Evolutionary conservation across 2,329 filamentous ascomycete species (phyloP).

Genomic region (Fusarium brachygibbosum): DNA sequence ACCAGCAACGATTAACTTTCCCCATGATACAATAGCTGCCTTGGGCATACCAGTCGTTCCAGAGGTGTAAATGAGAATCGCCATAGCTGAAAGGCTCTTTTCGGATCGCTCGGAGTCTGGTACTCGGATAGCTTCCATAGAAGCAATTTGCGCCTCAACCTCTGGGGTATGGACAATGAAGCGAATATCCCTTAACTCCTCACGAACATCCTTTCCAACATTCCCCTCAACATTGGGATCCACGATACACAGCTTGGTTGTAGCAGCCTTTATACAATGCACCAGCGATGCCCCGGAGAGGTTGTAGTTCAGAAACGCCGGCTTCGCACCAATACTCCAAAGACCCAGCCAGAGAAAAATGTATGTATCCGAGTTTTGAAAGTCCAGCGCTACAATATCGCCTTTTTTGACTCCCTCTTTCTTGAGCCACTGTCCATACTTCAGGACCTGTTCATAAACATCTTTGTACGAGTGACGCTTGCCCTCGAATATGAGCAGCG

Average conservation of each 20-base stretch:
- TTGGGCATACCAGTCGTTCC: conserved; percentile 90
- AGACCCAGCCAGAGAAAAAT: conserved; percentile 81
- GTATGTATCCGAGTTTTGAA: conserved; percentile 84
- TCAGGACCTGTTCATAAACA: conserved; percentile 76
- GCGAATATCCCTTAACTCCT: conserved; percentile 64
- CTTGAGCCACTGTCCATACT: conserved; percentile 82
- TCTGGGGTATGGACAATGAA: conserved; percentile 73
- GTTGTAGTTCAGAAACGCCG: conserved; percentile 92
- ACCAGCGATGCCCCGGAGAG: conserved; percentile 76
- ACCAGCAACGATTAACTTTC: conserved; percentile 69
- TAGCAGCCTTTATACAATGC: conserved; percentile 80
- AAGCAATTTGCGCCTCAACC: conserved; percentile 66
- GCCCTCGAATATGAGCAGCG: conserved; percentile 78
- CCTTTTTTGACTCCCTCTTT: conserved; percentile 72
- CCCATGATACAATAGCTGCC: conserved; percentile 81
- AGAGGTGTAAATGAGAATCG: conserved; percentile 84
- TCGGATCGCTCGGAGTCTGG: conserved; percentile 70
- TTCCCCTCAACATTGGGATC: conserved; percentile 71
- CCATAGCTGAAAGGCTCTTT: conserved; percentile 68
- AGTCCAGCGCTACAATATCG: conserved; percentile 85
- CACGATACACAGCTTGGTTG: conserved; percentile 75
- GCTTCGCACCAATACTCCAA: conserved; percentile 85
- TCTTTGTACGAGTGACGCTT: conserved; percentile 80
- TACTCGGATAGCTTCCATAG: conserved; percentile 66
- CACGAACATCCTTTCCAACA: conserved; percentile 69